Evolutionary conservation across 495 filamentous ascomycete genomes (phyloP).

Genomic region (Xylaria intraflava): DNA sequence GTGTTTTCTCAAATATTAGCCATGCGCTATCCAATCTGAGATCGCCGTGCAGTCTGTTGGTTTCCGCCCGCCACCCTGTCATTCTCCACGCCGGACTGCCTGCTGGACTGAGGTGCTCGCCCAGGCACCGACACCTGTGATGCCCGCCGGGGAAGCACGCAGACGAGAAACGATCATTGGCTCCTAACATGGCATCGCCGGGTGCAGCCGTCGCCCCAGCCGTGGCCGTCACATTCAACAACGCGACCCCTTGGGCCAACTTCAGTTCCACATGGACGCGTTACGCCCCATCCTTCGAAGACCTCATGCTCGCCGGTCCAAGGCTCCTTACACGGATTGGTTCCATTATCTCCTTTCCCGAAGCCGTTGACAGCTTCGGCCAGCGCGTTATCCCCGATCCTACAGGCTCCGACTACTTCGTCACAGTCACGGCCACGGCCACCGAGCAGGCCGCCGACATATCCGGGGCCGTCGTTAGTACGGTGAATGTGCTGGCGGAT

Average conservation of each 20-base stretch:
- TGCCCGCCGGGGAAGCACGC: neutral
- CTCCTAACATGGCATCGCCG: constrained; percentile 20
- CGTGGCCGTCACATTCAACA: constrained; percentile 14
- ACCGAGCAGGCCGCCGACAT: constrained; percentile 33
- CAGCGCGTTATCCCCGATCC: constrained; percentile 56
- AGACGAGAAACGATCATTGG: neutral
- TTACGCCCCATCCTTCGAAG: constrained; percentile 43
- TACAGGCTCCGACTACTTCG: constrained; percentile 36
- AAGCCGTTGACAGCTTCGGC: constrained; percentile 56
- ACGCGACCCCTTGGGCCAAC: constrained; percentile 41
- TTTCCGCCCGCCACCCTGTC: neutral
- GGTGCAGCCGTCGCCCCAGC: constrained; percentile 19
- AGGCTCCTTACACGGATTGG: constrained; percentile 58
- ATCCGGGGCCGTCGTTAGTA: constrained; percentile 26
- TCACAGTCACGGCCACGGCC: constrained; percentile 26
- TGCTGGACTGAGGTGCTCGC: neutral
- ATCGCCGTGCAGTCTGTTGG: neutral
- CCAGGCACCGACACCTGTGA: neutral
- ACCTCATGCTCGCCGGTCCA: constrained; percentile 55
- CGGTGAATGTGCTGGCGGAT: constrained; percentile 18
- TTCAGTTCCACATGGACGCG: constrained; percentile 38
- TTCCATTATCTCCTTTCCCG: constrained; percentile 51
- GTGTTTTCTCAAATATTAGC: neutral
- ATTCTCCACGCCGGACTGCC: neutral
- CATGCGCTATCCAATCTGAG: constrained; percentile 4